These are phyloP conservation scores for Cyphellophora europaea DNA, from an alignment of 2,329 filamentous ascomycete genomes.

Conservation along the genomic window DNA sequence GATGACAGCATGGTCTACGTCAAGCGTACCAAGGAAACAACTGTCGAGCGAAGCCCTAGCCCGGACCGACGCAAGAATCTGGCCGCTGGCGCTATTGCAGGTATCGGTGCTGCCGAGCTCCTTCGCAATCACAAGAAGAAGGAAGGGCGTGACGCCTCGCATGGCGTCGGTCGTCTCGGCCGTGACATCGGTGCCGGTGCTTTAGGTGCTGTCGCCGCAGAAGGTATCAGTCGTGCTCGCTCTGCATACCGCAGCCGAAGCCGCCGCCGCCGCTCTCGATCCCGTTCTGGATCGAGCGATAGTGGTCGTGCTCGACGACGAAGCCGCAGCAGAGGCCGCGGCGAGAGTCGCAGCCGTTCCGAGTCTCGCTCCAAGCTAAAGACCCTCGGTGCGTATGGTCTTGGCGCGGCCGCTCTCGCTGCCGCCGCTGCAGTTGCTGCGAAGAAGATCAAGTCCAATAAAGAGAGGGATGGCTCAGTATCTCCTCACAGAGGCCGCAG, in stretches of 20 bases:
- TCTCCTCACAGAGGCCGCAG: slow-evolving; percentile 30
- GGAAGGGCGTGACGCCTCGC: slow-evolving; percentile 45
- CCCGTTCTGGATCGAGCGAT: slow-evolving; percentile 30
- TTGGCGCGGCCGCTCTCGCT: slow-evolving; percentile 50
- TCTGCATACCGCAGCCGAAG: slow-evolving; percentile 41
- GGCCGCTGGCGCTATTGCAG: slow-evolving; percentile 53
- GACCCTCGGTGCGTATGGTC: slow-evolving; percentile 42
- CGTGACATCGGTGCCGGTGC: slow-evolving; percentile 51
- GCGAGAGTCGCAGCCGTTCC: slow-evolving; percentile 21
- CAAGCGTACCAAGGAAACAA: slow-evolving; percentile 30
- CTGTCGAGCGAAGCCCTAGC: slow-evolving; percentile 29
- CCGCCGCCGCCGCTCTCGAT: slow-evolving; percentile 20
- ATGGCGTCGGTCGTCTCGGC: slow-evolving; percentile 37
- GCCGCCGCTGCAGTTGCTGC: slow-evolving; percentile 49
- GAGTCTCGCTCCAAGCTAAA: slow-evolving; percentile 38
- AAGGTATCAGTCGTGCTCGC: slow-evolving; percentile 43
- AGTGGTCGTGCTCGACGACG: slow-evolving; percentile 28
- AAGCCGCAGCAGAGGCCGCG: slow-evolving; percentile 23
- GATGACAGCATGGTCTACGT: slow-evolving; percentile 55
- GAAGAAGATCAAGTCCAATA: slow-evolving; percentile 41
- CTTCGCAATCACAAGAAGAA: slow-evolving; percentile 49
- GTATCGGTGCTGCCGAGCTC: slow-evolving; percentile 51
- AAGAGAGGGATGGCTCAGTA: slow-evolving; percentile 39
- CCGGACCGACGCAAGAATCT: slow-evolving; percentile 47
- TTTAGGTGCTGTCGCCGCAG: slow-evolving; percentile 51